phyloP scores from a whole-genome alignment of 768 basidiomycete genomes.

The Coprinopsis marcescibilis region DNA sequence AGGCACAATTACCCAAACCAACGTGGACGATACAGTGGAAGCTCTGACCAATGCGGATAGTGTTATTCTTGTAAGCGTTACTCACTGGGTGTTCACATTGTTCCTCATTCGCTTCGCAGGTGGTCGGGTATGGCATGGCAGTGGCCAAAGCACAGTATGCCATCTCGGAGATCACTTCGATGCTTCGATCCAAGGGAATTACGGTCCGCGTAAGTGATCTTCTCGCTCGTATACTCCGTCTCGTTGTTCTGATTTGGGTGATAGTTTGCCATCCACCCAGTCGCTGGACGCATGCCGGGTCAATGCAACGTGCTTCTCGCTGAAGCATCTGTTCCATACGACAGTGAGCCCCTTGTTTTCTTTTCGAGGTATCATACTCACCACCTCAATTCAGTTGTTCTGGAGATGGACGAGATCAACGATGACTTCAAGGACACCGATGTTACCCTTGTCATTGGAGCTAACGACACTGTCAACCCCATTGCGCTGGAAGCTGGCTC shows the following conservation, averaged over 20 bases:
- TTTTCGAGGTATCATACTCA: neutral
- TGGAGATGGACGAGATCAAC: slow-evolving; percentile 95
- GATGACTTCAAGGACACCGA: slow-evolving; percentile 87
- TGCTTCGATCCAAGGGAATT: slow-evolving; percentile 67
- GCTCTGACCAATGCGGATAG: slow-evolving; percentile 73
- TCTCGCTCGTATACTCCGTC: neutral
- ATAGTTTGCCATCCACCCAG: slow-evolving; percentile 80
- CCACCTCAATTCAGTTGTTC: slow-evolving; percentile 50
- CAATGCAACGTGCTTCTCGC: slow-evolving; percentile 91
- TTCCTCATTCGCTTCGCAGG: slow-evolving; percentile 31
- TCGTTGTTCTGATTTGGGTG: neutral
- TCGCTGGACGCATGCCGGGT: slow-evolving; percentile 90
- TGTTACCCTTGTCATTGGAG: slow-evolving; percentile 86
- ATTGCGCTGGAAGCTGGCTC: slow-evolving; percentile 84
- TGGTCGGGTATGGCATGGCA: slow-evolving; percentile 88
- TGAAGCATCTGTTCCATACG: slow-evolving; percentile 87
- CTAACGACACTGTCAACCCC: slow-evolving; percentile 90
- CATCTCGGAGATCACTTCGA: slow-evolving; percentile 66
- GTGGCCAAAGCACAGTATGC: slow-evolving; percentile 88
- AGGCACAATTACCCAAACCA: slow-evolving; percentile 72
- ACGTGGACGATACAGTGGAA: slow-evolving; percentile 77
- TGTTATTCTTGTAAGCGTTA: slow-evolving; percentile 60
- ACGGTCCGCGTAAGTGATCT: slow-evolving; percentile 53
- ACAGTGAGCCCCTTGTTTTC: slow-evolving; percentile 45
- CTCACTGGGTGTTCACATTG: neutral